Conservation (phyloP, 179 eudicot species). For the Drosera spatulata region DNA sequence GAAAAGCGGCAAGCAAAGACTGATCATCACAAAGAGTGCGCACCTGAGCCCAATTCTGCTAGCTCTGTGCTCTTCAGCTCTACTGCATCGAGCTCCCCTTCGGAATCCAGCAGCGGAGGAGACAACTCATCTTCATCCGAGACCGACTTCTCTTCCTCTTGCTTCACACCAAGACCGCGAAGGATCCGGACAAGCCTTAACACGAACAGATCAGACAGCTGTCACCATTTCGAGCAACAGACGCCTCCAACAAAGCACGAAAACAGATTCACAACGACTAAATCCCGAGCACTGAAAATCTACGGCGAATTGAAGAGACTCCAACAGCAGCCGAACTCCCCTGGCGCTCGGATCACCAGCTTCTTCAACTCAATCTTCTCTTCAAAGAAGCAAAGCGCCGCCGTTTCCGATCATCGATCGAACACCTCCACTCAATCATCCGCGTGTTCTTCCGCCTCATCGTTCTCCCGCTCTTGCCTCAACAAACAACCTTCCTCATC, state of each 20-base stretch:
- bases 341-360: conserved; percentile 51
- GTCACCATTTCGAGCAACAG: background rate
- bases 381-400: conserved; percentile 17
- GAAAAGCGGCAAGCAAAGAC: conserved; percentile 22
- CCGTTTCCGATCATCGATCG: conserved; percentile 10
- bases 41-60: conserved; percentile 19
- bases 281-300: conserved; percentile 62
- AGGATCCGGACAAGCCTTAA: conserved; percentile 1
- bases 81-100: conserved; percentile 5
- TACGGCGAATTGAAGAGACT: conserved; percentile 44
- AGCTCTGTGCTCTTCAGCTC: conserved; percentile 3
- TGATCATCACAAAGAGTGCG: background rate
- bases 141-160: conserved; percentile 1
- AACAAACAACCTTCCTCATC: conserved; percentile 39
- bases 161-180: background rate
- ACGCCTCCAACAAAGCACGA: background rate
- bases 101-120: background rate
- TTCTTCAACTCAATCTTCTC: conserved; percentile 63
- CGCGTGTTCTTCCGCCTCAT: conserved; percentile 28
- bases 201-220: conserved; percentile 1
- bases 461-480: conserved; percentile 8
- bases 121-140: background rate
- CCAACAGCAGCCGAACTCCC: conserved; percentile 50
- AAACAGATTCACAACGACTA: conserved; percentile 28
- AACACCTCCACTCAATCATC: conserved; percentile 28